Base-by-base conservation (phyloP, 495 filamentous ascomycete genomes). In the Coniosporium apollinis region DNA sequence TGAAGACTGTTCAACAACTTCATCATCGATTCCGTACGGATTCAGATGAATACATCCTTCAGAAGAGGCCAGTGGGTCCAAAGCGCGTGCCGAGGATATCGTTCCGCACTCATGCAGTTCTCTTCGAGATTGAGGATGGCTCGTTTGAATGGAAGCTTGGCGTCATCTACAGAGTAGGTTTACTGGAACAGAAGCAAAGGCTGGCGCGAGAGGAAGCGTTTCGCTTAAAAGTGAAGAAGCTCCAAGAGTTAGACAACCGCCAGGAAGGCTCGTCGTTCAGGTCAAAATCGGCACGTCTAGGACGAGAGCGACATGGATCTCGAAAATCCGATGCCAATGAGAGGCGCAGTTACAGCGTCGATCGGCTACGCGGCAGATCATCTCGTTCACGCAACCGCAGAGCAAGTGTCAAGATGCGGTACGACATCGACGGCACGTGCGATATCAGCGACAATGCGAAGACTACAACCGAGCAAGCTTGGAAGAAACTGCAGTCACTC, bases 141-240 rank as follows among this genome's bases (percentile, higher is more conserved):
- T 76, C 82, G 1, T 99, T 99, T 49, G 89, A 99, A 51, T 94
- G 86, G 79, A 94, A 94, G 48, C 65, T 99, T 15, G 81, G 83
- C 0, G 69, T 76, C 44, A 99, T 96, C 31, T 96, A 96, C 47
- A 74, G 87, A 4, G 68, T 77, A 15, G 89, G 91, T 2, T 60
- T 92, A 16, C 61, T 83, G 32, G 89, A 99, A 48, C 83, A 94
- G 57, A 70, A 74, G 49, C 87, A 94, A 49, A 70, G 89, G 10
- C 58, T 86, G 39, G 87, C 86, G 9, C 70, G 89, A 17, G 83
- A 93, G 56, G 82, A 92, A 28, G 87, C 89, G 0, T 96, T 86
- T 58, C 57, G 71, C 4, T 59, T 91, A 30, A 99, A 99, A 47
- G 66, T 77, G 4, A 85, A 82, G 44, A 86, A 78, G 49, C 71